phyloP scores from a whole-genome alignment of 2,329 filamentous ascomycete genomes.

The Fusarium sambucinum region DNA sequence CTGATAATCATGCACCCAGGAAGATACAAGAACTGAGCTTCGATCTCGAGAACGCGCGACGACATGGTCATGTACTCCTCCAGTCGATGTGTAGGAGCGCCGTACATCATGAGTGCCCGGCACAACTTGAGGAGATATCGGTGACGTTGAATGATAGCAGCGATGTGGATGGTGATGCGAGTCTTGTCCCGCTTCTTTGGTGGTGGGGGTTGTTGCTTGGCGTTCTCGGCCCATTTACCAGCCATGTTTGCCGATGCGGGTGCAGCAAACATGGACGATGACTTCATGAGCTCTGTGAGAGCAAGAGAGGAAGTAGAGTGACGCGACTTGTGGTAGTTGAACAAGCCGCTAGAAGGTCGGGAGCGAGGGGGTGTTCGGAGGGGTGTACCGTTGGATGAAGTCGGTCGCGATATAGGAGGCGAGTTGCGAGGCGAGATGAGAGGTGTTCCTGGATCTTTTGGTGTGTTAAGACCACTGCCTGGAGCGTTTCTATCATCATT shows the following conservation, averaged over 20 bases:
- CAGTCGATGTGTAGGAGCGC: constrained; percentile 89
- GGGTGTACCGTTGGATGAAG: constrained; percentile 53
- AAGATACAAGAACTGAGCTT: constrained; percentile 89
- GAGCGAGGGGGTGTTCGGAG: constrained; percentile 50
- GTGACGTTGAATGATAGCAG: constrained; percentile 80
- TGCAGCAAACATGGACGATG: constrained; percentile 64
- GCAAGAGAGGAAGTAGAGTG: constrained; percentile 59
- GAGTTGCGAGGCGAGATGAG: constrained; percentile 58
- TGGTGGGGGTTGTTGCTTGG: constrained; percentile 54
- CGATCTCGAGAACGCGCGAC: constrained; percentile 87
- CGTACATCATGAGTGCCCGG: constrained; percentile 87
- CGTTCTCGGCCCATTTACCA: constrained; percentile 59
- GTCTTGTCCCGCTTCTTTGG: constrained; percentile 55
- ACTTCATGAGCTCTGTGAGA: constrained; percentile 65
- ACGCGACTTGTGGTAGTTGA: constrained; percentile 58
- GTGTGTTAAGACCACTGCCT: constrained; percentile 58
- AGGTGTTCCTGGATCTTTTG: constrained; percentile 55
- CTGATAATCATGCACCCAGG: constrained; percentile 95
- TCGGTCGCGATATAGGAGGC: constrained; percentile 56
- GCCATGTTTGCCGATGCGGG: constrained; percentile 60
- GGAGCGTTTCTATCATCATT: constrained; percentile 59
- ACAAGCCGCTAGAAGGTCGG: constrained; percentile 55
- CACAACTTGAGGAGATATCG: constrained; percentile 88
- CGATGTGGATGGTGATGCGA: constrained; percentile 69
- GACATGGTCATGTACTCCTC: constrained; percentile 95